A percentile compares a stretch with the other conserved stretches of the same genome.
These are phyloP conservation scores for Colletotrichum plurivorum DNA, from an alignment of 2,329 filamentous ascomycete genomes.

Conservation along the genomic window DNA sequence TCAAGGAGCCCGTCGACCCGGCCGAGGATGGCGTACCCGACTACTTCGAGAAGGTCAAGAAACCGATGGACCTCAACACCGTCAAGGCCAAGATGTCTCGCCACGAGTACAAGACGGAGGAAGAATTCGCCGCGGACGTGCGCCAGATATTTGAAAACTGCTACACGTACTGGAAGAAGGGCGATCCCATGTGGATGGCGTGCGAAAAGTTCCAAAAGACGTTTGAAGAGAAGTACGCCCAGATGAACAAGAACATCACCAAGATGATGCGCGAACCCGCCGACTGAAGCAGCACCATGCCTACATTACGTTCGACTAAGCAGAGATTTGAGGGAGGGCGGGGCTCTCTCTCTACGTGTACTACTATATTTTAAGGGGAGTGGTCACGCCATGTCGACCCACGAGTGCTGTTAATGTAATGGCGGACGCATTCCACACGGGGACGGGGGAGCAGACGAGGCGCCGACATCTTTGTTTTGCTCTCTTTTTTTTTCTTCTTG, in stretches of 20 bases:
- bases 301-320: neutral
- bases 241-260: slow-evolving; percentile 72
- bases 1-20: slow-evolving; percentile 72
- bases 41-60: slow-evolving; percentile 72
- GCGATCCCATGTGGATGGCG: slow-evolving; percentile 67
- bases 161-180: slow-evolving; percentile 73
- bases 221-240: slow-evolving; percentile 71
- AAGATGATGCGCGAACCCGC: slow-evolving; percentile 65
- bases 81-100: slow-evolving; percentile 73
- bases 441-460: neutral
- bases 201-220: slow-evolving; percentile 71
- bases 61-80: slow-evolving; percentile 73
- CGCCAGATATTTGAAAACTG: slow-evolving; percentile 75
- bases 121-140: slow-evolving; percentile 70
- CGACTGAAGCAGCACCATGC: slow-evolving; percentile 37
- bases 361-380: neutral
- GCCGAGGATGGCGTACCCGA: slow-evolving; percentile 70
- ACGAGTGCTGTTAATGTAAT: slow-evolving; percentile 8
- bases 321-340: neutral
- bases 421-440: neutral
- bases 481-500: neutral
- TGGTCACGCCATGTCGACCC: slow-evolving; percentile 1
- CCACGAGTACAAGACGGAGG: slow-evolving; percentile 64
- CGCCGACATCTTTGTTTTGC: slow-evolving; percentile 1
- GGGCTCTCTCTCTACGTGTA: slow-evolving; percentile 14